Evolutionary conservation across 2,329 filamentous ascomycete species (phyloP), one percentile per base, ranked within the genome.

Genomic region (Fusarium robinianum): DNA sequence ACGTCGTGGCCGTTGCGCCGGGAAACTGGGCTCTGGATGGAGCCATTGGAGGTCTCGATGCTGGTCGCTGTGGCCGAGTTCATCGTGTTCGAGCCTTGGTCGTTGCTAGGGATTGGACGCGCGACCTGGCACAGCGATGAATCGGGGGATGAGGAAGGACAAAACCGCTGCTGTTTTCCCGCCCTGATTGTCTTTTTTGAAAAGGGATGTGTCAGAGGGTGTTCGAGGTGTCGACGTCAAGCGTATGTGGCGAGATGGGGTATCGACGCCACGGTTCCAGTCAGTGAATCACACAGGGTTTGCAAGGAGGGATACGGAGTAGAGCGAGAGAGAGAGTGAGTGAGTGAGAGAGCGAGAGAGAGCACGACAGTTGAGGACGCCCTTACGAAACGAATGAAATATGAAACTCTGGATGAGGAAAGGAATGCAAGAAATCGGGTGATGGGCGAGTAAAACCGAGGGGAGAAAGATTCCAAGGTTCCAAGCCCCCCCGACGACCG

Each of bases 1-100:
- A 60, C 53, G 53, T 63, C 52, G 57, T 49, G 49, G 42, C 36
- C 51, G 30, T 43, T 51, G 43, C 65, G 65, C 32, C 46, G 57
- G 35, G 55, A 56, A 23, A 61, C 56, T 40, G 56, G 45, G 43
- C 42, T 48, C 14, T 46, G 36, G 23, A 45, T 30, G 7, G 57
- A 53, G 51, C 60, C 63, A 49, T 54, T 62, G 40, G 59, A 53
- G 41, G 59, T 57, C 49, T 67, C 62, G 49, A 62, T 58, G 51
- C 64, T 66, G 32, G 67, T 69, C 31, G 66, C 55, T 36, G 71
- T 74, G 36, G 70, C 66, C 50, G 71, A 70, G 46, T 70, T 71
- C 72, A 74, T 73, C 38, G 35, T 60, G 34, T 40, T 32, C 40
- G 27, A 52, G 33, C 22, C 34, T 47, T 49, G 55, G 29, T 46